These are phyloP conservation scores for Ampelocalamus luodianensis DNA, from an alignment of 176 grass and related monocot genomes.

Conservation along the genomic window DNA sequence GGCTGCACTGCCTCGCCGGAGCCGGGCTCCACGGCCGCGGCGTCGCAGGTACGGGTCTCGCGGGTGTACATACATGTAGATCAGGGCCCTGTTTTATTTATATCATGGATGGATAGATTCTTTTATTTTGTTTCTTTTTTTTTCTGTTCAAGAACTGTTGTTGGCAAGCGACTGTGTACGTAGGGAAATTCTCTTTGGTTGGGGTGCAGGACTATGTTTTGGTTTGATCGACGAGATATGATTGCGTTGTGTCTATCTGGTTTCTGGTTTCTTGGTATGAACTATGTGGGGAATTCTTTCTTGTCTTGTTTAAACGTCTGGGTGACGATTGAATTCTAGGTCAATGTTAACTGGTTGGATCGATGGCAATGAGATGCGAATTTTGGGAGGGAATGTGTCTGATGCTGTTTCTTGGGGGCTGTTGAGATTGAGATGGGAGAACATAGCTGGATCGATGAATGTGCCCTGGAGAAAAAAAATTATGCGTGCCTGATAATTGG, in stretches of 20 bases:
- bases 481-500: background rate
- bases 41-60: conserved; percentile 40
- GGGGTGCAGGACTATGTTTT: background rate
- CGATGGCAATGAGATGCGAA: background rate
- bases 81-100: conserved; percentile 18
- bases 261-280: conserved; percentile 6
- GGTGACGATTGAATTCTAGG: background rate
- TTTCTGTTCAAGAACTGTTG: background rate
- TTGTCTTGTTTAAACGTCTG: background rate
- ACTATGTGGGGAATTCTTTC: background rate
- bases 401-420: background rate
- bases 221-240: conserved; percentile 1
- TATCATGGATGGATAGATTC: background rate
- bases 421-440: conserved; percentile 12
- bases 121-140: background rate
- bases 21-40: background rate
- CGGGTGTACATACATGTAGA: conserved; percentile 32
- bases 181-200: background rate
- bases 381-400: conserved; percentile 13
- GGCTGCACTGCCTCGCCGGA: conserved; percentile 25
- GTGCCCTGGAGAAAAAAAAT: background rate
- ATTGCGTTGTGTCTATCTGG: background rate
- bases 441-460: background rate
- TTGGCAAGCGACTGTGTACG: background rate
- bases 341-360: conserved; percentile 12